These are phyloP conservation scores for Nothopassalora personata DNA, from an alignment of 2,329 filamentous ascomycete species.

Conservation along the genomic window DNA sequence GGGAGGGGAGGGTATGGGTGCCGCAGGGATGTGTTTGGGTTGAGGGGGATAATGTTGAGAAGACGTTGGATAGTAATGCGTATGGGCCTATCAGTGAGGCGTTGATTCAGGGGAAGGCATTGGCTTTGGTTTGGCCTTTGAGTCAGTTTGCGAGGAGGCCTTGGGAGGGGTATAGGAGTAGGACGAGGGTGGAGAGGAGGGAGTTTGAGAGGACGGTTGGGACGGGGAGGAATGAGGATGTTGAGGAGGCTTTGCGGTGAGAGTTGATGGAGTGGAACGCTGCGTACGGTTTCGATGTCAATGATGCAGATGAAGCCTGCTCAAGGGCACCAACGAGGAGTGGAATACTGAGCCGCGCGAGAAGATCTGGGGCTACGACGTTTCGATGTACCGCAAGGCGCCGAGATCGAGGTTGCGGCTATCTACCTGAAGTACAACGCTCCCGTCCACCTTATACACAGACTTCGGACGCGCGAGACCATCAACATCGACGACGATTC, in stretches of 20 bases:
- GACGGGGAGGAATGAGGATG: conserved; percentile 21
- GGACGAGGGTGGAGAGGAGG: conserved; percentile 35
- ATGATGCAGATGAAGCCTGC: no score
- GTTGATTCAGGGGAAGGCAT: conserved; percentile 69
- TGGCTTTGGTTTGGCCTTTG: conserved; percentile 66
- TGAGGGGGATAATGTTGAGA: conserved; percentile 75
- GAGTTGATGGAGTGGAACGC: no score
- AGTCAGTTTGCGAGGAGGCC: conserved; percentile 49
- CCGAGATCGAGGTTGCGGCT: no score
- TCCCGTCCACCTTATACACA: no score
- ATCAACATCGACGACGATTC: no score
- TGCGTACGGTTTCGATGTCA: no score
- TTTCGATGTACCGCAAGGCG: no score
- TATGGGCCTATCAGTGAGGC: conserved; percentile 69
- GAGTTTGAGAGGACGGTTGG: conserved; percentile 20
- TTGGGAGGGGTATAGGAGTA: conserved; percentile 49
- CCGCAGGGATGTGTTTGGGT: conserved; percentile 89
- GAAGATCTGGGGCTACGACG: no score
- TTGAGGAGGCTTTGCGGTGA: conserved; percentile 6
- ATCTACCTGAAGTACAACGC: no score
- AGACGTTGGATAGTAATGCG: conserved; percentile 76
- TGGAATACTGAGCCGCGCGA: no score
- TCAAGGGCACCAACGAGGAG: no score
- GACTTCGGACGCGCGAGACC: no score
- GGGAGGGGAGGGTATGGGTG: conserved; percentile 50